Evolutionary conservation across 2,329 filamentous ascomycete species (phyloP).

Genomic region (Alternaria sp.): DNA sequence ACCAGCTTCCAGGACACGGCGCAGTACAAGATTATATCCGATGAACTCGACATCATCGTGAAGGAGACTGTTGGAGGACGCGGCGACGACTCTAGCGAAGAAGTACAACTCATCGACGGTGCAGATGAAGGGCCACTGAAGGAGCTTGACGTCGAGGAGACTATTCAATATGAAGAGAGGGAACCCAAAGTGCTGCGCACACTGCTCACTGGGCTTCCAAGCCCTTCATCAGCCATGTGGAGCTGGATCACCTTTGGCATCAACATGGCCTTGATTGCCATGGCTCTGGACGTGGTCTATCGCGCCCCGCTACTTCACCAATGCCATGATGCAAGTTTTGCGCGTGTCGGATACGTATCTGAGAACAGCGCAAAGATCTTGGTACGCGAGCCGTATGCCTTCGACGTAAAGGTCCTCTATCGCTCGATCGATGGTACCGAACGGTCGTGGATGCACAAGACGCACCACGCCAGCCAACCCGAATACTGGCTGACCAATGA

Average conservation of each 20-base stretch:
- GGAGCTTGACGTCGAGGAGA: conserved; percentile 70
- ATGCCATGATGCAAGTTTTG: conserved; percentile 81
- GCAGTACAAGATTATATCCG: conserved; percentile 65
- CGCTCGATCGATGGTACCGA: conserved; percentile 39
- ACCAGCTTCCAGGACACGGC: conserved; percentile 66
- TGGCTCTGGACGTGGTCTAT: conserved; percentile 81
- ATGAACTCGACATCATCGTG: conserved; percentile 64
- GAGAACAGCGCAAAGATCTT: conserved; percentile 80
- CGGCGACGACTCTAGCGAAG: conserved; percentile 42
- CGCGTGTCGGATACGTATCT: conserved; percentile 87
- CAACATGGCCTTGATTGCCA: conserved; percentile 73
- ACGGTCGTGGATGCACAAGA: conserved; percentile 46
- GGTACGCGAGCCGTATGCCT: conserved; percentile 81
- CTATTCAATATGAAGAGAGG: conserved; percentile 66
- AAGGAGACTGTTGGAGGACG: conserved; percentile 51
- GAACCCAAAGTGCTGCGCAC: conserved; percentile 68
- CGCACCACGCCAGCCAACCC: conserved; percentile 42
- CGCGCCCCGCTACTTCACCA: conserved; percentile 75
- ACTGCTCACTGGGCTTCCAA: conserved; percentile 79
- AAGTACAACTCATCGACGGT: conserved; percentile 53
- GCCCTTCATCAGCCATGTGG: conserved; percentile 70
- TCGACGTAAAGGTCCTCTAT: conserved; percentile 64
- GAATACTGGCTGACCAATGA: conserved; percentile 69
- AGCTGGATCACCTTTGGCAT: conserved; percentile 75
- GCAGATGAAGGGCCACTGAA: conserved; percentile 46